Percentiles rank a stretch among this genome's conserved stretches.
Conservation (phyloP, 148 eudicot genomes). For the Tetragonia tetragonoides region DNA sequence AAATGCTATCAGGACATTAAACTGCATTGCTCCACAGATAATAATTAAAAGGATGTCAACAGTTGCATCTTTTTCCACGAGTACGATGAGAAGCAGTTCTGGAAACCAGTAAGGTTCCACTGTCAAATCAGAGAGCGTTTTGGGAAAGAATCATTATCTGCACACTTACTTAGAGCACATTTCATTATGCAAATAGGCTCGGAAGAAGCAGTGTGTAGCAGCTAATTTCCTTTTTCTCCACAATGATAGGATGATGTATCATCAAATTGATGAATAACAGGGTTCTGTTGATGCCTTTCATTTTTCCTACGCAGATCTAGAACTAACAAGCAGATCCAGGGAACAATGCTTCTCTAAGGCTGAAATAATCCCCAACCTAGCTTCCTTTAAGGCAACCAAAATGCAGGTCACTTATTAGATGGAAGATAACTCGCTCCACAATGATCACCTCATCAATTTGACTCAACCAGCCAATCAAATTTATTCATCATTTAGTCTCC, state of each 20-base stretch:
- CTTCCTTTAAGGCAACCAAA: neutral
- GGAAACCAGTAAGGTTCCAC: too few relatives aligned
- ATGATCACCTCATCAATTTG: neutral
- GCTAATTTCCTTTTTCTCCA: neutral
- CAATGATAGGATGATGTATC: neutral
- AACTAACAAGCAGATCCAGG: neutral
- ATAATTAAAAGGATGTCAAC: too few relatives aligned
- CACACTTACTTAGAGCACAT: too few relatives aligned
- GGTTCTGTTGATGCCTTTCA: neutral
- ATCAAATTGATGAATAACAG: neutral
- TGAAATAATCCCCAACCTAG: neutral
- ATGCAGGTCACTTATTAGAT: neutral
- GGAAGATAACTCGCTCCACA: neutral
- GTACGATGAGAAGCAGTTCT: too few relatives aligned
- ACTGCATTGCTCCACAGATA: too few relatives aligned
- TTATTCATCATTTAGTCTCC: neutral
- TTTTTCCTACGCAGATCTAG: neutral
- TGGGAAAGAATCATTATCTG: too few relatives aligned
- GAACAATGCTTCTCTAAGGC: too few relatives aligned
- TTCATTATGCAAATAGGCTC: neutral
- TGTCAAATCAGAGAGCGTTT: too few relatives aligned
- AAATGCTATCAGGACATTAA: neutral
- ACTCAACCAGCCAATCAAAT: neutral
- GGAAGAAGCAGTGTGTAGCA: neutral
- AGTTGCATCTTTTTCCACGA: too few relatives aligned